A percentile compares a stretch with the other conserved stretches of the same genome.
phyloP scores from a whole-genome alignment of 495 filamentous ascomycete genomes.

The Evansstolkia leycettana region DNA sequence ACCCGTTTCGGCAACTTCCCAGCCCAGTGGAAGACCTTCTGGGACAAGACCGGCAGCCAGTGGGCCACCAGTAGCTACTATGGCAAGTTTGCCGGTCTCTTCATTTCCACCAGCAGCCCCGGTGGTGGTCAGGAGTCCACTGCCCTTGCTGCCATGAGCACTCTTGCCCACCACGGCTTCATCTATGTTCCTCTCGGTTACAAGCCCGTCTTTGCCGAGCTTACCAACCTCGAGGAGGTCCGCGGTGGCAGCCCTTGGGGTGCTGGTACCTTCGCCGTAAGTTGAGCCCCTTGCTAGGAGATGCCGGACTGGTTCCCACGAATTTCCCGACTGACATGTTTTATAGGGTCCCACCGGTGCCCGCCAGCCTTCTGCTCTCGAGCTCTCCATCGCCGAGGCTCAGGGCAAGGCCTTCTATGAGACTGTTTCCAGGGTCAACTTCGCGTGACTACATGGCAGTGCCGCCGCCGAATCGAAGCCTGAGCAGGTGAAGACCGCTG shows the following conservation, averaged over 20 bases:
- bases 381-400: slow-evolving; percentile 63
- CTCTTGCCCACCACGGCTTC: slow-evolving; percentile 85
- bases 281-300: slow-evolving; percentile 10
- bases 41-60: slow-evolving; percentile 68
- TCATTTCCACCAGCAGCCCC: slow-evolving; percentile 68
- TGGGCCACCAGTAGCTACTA: slow-evolving; percentile 62
- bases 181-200: slow-evolving; percentile 93
- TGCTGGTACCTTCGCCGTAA: slow-evolving; percentile 80
- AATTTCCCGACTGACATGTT: slow-evolving; percentile 4
- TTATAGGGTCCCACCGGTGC: slow-evolving; percentile 55
- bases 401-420: slow-evolving; percentile 87
- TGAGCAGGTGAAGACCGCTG: slow-evolving; percentile 10
- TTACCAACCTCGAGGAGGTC: slow-evolving; percentile 61
- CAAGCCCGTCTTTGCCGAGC: slow-evolving; percentile 57
- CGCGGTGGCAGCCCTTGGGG: slow-evolving; percentile 88
- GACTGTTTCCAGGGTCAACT: slow-evolving; percentile 57
- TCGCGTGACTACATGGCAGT: slow-evolving; percentile 73
- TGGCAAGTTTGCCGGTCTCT: slow-evolving; percentile 88
- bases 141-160: slow-evolving; percentile 69
- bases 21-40: slow-evolving; percentile 89
- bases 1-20: slow-evolving; percentile 99
- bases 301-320: neutral
- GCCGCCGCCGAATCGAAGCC: slow-evolving; percentile 13
- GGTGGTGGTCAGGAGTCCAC: slow-evolving; percentile 95
- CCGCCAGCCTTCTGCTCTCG: slow-evolving; percentile 60